These are phyloP conservation scores for Drosera spatulata DNA, from an alignment of 179 eudicot species.

Conservation along the genomic window DNA sequence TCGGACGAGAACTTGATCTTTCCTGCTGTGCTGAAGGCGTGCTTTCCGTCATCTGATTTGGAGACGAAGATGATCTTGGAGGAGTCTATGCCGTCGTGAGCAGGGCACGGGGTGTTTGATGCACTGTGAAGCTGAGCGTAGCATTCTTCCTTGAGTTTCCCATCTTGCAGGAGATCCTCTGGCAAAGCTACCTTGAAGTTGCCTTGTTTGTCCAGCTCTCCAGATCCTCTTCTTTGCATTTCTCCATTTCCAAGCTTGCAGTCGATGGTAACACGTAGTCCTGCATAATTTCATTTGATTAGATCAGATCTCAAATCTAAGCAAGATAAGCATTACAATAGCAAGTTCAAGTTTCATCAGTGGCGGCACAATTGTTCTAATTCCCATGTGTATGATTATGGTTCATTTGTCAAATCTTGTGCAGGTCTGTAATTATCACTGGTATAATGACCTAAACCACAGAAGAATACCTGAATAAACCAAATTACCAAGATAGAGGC, in stretches of 20 bases:
- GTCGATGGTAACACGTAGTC: slow-evolving; percentile 54
- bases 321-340: no score
- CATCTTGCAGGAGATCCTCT: slow-evolving; percentile 18
- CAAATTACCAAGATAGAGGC: no score
- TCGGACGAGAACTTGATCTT: slow-evolving; percentile 43
- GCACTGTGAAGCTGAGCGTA: slow-evolving; percentile 65
- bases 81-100: no score
- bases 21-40: slow-evolving; percentile 22
- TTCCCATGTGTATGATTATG: no score
- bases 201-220: slow-evolving; percentile 49
- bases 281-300: slow-evolving; percentile 17
- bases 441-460: no score
- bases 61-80: no score
- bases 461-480: no score
- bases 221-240: slow-evolving; percentile 34
- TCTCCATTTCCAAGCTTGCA: slow-evolving; percentile 55
- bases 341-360: no score
- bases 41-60: slow-evolving; percentile 27
- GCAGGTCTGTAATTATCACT: no score
- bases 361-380: no score
- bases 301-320: no score
- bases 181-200: slow-evolving; percentile 46
- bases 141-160: slow-evolving; percentile 41
- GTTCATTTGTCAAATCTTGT: no score
- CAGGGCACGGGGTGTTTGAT: slow-evolving; percentile 43